Percentiles rank a stretch among this genome's conserved stretches.
phyloP scores from a whole-genome alignment of 2,329 filamentous ascomycete species.

The Colletotrichum trifolii region DNA sequence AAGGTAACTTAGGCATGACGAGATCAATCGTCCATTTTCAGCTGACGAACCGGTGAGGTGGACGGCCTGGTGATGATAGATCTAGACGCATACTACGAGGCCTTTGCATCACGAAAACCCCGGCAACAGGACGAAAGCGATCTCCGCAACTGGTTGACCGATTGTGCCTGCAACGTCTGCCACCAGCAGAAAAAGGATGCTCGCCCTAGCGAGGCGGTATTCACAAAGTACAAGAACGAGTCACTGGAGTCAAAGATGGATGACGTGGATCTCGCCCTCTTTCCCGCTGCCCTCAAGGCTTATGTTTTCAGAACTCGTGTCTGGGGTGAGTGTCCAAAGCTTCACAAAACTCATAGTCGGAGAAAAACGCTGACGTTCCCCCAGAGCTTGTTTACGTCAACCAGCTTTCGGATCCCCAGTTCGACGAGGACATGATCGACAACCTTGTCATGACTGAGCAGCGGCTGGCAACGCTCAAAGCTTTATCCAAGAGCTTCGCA shows the following conservation, averaged over 20 bases:
- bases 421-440: conserved; percentile 42
- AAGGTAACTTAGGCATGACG: conserved; percentile 2
- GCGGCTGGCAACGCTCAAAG: conserved; percentile 41
- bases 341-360: neutral
- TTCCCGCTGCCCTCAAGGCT: conserved; percentile 28
- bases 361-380: conserved; percentile 39
- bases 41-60: conserved; percentile 17
- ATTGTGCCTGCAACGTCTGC: conserved; percentile 20
- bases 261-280: conserved; percentile 21
- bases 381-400: conserved; percentile 11
- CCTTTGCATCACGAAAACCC: neutral
- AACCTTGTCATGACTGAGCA: conserved; percentile 41
- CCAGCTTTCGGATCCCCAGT: conserved; percentile 22
- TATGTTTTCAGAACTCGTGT: conserved; percentile 38
- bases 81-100: conserved; percentile 20
- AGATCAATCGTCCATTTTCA: too few species aligned
- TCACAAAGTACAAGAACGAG: neutral
- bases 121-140: neutral
- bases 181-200: neutral
- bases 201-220: neutral
- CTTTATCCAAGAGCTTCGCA: conserved; percentile 43
- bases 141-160: conserved; percentile 27
- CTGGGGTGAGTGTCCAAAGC: conserved; percentile 28
- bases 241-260: too few species aligned
- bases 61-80: conserved; percentile 26